These are phyloP conservation scores for Eremothecium gossypii DNA, from an alignment of 1,139 yeast genomes.

Conservation along the genomic window DNA sequence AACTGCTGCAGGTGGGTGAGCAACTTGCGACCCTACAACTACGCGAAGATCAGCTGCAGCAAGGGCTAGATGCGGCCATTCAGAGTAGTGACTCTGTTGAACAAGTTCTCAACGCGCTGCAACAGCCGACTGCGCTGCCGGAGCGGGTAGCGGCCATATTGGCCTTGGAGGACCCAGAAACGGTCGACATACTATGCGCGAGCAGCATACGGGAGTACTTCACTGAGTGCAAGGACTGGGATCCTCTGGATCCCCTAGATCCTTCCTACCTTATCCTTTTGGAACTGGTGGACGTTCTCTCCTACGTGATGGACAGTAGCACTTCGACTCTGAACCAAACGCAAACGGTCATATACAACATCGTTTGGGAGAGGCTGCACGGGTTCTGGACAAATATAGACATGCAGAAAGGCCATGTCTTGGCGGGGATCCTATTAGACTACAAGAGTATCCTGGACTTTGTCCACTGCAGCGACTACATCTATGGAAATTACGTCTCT, in stretches of 20 bases:
- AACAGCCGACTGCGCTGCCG: not conserved
- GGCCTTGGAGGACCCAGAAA: conserved; percentile 9
- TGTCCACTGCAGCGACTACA: conserved; percentile 14
- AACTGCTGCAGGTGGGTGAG: conserved; percentile 1
- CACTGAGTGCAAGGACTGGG: conserved; percentile 5
- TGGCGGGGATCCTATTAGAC: conserved; percentile 33
- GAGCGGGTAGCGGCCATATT: conserved; percentile 7
- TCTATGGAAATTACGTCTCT: conserved; percentile 27
- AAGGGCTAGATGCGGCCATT: not conserved
- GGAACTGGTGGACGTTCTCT: conserved; percentile 10
- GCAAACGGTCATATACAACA: conserved; percentile 18
- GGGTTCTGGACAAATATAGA: conserved; percentile 10
- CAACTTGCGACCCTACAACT: conserved; percentile 2
- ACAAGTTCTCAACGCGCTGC: not conserved
- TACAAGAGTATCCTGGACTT: conserved; percentile 36
- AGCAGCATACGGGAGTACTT: conserved; percentile 4
- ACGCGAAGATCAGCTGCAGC: not conserved
- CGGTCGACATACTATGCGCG: conserved; percentile 11
- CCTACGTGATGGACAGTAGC: conserved; percentile 17
- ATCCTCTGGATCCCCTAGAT: conserved; percentile 3
- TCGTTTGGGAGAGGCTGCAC: conserved; percentile 11
- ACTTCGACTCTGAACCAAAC: conserved; percentile 15
- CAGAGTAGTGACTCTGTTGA: not conserved
- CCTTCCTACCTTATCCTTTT: not conserved
- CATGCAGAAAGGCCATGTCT: conserved; percentile 11